Evolutionary conservation across 2,329 filamentous ascomycete species (phyloP).

Genomic region (Fusarium neocosmosporiellum): DNA sequence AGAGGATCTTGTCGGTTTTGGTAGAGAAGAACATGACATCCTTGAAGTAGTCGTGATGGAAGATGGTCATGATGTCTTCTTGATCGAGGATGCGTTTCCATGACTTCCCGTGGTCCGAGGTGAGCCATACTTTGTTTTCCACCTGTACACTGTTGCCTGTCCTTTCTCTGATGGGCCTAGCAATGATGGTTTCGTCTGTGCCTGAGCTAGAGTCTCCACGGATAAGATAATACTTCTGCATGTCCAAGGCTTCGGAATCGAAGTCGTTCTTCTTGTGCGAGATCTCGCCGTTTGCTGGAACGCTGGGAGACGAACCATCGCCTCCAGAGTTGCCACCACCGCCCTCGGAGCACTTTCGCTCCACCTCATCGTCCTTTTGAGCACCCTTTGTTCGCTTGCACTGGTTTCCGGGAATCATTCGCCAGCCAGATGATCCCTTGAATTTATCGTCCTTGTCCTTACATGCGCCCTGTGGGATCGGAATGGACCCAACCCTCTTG

Average conservation of each 20-base stretch:
- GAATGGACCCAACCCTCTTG: conserved; percentile 69
- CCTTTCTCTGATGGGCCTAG: conserved; percentile 57
- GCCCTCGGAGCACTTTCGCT: conserved; percentile 79
- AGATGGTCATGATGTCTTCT: conserved; percentile 76
- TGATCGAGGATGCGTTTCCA: conserved; percentile 80
- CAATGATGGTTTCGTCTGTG: conserved; percentile 78
- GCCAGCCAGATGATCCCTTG: conserved; percentile 88
- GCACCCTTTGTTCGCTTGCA: conserved; percentile 67
- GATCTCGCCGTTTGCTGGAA: conserved; percentile 75
- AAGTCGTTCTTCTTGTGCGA: conserved; percentile 71
- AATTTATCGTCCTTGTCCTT: conserved; percentile 77
- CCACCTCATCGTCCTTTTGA: conserved; percentile 77
- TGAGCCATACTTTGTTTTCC: conserved; percentile 75
- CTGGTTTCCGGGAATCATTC: conserved; percentile 86
- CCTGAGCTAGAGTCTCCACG: conserved; percentile 72
- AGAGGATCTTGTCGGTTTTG: conserved; percentile 71
- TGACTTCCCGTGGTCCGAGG: conserved; percentile 87
- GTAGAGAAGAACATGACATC: conserved; percentile 92
- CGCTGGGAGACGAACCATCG: conserved; percentile 51
- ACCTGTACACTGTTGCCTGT: conserved; percentile 44
- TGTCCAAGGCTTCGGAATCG: conserved; percentile 62
- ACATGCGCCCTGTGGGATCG: conserved; percentile 78
- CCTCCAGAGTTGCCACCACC: conserved; percentile 45
- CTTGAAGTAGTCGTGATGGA: conserved; percentile 83
- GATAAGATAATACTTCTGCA: conserved; percentile 81